These are phyloP conservation scores for Sclerotinia glacialis DNA, from an alignment of 2,329 filamentous ascomycete species.

Conservation along the genomic window DNA sequence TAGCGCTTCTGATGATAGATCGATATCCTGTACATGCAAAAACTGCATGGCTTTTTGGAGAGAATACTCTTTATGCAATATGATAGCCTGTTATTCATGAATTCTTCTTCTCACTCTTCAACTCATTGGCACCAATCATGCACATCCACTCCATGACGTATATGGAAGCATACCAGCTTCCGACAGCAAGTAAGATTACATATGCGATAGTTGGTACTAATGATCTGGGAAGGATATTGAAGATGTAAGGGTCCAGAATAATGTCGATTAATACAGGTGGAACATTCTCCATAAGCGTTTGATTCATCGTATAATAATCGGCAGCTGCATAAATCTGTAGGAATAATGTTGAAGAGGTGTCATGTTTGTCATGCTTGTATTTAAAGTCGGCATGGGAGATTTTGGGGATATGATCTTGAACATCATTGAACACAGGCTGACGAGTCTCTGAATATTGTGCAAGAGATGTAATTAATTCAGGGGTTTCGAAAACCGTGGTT, in stretches of 20 bases:
- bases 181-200: slow-evolving; percentile 57
- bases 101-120: slow-evolving; percentile 27
- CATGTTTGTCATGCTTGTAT: slow-evolving; percentile 23
- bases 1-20: background rate
- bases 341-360: slow-evolving; percentile 34
- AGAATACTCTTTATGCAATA: background rate
- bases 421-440: slow-evolving; percentile 38
- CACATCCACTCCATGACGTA: slow-evolving; percentile 33
- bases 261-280: slow-evolving; percentile 74
- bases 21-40: slow-evolving; percentile 20
- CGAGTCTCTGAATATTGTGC: slow-evolving; percentile 57
- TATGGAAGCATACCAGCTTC: slow-evolving; percentile 36
- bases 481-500: slow-evolving; percentile 57
- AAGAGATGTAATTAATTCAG: slow-evolving; percentile 63
- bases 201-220: slow-evolving; percentile 70
- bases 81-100: slow-evolving; percentile 17
- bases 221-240: slow-evolving; percentile 76
- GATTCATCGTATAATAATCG: slow-evolving; percentile 78
- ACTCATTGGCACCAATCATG: slow-evolving; percentile 20
- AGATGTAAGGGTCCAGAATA: slow-evolving; percentile 81
- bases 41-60: background rate
- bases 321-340: slow-evolving; percentile 74
- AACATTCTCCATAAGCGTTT: slow-evolving; percentile 69
- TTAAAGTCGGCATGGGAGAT: slow-evolving; percentile 14
- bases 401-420: slow-evolving; percentile 25